Evolutionary conservation across 768 basidiomycete species (phyloP).

Genomic region (Hygrocybe coccinea): DNA sequence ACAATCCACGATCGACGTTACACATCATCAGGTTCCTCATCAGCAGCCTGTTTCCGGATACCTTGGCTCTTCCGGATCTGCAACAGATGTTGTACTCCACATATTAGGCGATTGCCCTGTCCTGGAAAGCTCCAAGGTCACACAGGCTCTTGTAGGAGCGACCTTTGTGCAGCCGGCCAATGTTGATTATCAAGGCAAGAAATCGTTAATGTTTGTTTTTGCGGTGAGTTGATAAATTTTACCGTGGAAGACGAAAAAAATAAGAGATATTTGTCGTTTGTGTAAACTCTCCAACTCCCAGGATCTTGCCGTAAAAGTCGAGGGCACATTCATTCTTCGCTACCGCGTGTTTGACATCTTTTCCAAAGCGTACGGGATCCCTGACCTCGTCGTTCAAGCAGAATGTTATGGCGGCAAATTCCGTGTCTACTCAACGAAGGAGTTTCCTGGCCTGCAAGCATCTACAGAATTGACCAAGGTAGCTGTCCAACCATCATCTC

Average conservation of each 20-base stretch:
- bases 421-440: conserved; percentile 65
- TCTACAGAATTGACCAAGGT: conserved; percentile 70
- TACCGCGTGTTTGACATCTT: conserved; percentile 64
- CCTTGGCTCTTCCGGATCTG: conserved; percentile 9
- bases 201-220: conserved; percentile 58
- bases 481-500: conserved; percentile 7
- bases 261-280: neutral
- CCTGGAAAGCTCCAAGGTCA: conserved; percentile 48
- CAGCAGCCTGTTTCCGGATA: neutral
- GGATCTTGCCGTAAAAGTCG: conserved; percentile 69
- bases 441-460: conserved; percentile 62
- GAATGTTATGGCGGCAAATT: conserved; percentile 63
- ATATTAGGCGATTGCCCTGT: conserved; percentile 38
- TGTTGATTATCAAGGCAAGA: conserved; percentile 55
- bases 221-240: conserved; percentile 42
- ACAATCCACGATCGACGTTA: neutral
- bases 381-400: conserved; percentile 47
- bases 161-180: conserved; percentile 55
- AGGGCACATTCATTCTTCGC: conserved; percentile 61
- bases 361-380: conserved; percentile 30
- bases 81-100: conserved; percentile 39
- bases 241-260: neutral
- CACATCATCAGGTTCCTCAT: neutral
- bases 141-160: conserved; percentile 51
- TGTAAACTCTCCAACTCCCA: conserved; percentile 21